Base-by-base conservation (phyloP, 345 rosid species). In the Nephelium lappaceum region DNA sequence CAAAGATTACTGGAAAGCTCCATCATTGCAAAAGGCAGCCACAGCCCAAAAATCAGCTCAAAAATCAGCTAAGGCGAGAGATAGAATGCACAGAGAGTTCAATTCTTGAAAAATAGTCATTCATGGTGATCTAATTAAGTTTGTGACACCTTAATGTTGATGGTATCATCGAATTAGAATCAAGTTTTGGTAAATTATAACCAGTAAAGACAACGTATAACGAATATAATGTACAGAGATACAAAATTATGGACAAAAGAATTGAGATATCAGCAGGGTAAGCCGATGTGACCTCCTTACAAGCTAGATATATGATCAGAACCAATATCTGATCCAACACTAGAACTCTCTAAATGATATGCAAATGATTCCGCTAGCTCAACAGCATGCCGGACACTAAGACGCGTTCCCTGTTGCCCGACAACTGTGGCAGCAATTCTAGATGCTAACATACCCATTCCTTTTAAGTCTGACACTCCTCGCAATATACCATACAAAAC, bases 321-420 rank as follows among this genome's bases (percentile, higher is more conserved):
- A 42, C 91, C 87, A 66, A 91, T 70, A 81, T 93, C 97, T 5
- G 91, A 84, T 71, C 77, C 58, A n/a, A 89, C 75, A n/a, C 67
- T 53, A 18, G 87, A 83, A 43, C 81, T 72, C 63, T 87, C 81
- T 6, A 84, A 74, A 70, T 75, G 87, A 78, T 80, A 90, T 5
- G 86, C 87, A 73, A 90, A 88, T 12, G 98, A 87, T 71, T 92
- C 85, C 0, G 96, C 96, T 49, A 95, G 79, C 73, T 84, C 85
- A 55, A 82, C 79, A 0, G 98, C 98, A 67, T 93, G 94, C 76
- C 83, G 90, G 75, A 91, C 90, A 74, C 93, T 71, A 45, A 93
- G 99, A 62, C 99, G 89, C 74, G 99, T 95, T 23, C 99, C 98
- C 78, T 88, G 99, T 82, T 95, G 99, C 42, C 90, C 85, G 0